Evolutionary conservation across 768 basidiomycete genomes (phyloP), one percentile per base, ranked within the genome.

Genomic region (Tremella mesenterica): DNA sequence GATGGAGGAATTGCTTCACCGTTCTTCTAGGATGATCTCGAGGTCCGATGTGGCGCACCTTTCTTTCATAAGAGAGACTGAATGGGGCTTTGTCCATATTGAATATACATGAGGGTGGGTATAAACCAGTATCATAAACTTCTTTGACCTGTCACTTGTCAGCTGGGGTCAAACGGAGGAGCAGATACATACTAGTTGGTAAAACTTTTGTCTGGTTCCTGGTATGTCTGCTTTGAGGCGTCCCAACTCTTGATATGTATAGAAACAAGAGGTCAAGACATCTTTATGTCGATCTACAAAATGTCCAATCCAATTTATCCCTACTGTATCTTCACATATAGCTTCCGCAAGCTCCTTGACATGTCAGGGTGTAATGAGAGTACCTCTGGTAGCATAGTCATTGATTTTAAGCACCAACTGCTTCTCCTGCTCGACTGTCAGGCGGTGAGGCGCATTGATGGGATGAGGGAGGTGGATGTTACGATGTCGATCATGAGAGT

Each of bases 71-170:
- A 1, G 36, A 48, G 21, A 53, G 56, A 27, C 27, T 44, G 51
- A 57, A 57, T 10, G 38, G 38, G 26, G 51, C 29, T 34, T 57
- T 47, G 38, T 57, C 56, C 56, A 57, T 57, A 39, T 53, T 57
- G 52, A 47, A 57, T 21, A 57, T 48, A 28, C 30, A 18, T 36
- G 26, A 18, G 18, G 56, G 36, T 1, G 26, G 13, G 31, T 57
- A 53, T 21, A 49, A 41, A n/a, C 38, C 28, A 4, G 44, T 39
- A 20, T 30, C 45, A 26, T 25, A 30, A n/a, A 52, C 44, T n/a
- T 29, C n/a, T 23, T 44, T 47, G 21, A 53, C 49, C 56, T 53
- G 29, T 36, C 50, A 41, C 46, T 23, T 20, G 16, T 27, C 28
- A 48, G 10, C 14, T 25, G 5, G 14, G 9, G 18, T 33, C 14